A percentile compares a stretch with the other conserved stretches of the same genome.
Conservation (phyloP, 345 rosid genomes). For the Aquilaria sinensis region DNA sequence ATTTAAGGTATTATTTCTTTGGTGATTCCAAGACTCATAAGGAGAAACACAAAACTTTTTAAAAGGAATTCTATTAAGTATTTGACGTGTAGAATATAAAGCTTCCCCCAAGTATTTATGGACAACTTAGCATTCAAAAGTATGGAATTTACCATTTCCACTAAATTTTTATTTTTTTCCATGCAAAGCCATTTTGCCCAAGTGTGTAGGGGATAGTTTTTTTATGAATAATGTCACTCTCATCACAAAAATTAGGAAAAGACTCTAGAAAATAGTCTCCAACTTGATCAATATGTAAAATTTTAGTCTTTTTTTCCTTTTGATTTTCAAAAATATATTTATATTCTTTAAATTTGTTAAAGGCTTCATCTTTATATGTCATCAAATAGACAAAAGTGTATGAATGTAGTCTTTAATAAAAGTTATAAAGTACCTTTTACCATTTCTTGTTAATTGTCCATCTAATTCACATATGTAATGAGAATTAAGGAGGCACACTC, state of each 20-base stretch:
- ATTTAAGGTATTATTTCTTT: background rate
- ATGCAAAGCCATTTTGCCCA: background rate
- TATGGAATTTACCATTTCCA: background rate
- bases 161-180: background rate
- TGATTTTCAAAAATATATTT: background rate
- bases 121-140: background rate
- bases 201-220: background rate
- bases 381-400: too few species aligned
- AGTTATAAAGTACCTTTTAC: too few species aligned
- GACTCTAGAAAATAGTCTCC: background rate
- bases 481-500: too few species aligned
- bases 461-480: too few species aligned
- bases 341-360: background rate
- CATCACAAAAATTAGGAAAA: background rate
- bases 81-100: background rate
- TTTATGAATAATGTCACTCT: background rate
- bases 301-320: too few species aligned
- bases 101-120: background rate
- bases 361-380: too few species aligned
- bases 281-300: too few species aligned
- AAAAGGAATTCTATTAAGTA: background rate
- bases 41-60: background rate
- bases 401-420: too few species aligned
- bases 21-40: constrained; percentile 6
- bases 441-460: too few species aligned